These are phyloP conservation scores for Xerocomus nothofagi DNA, from an alignment of 1,284 basidiomycete species.

Conservation along the genomic window DNA sequence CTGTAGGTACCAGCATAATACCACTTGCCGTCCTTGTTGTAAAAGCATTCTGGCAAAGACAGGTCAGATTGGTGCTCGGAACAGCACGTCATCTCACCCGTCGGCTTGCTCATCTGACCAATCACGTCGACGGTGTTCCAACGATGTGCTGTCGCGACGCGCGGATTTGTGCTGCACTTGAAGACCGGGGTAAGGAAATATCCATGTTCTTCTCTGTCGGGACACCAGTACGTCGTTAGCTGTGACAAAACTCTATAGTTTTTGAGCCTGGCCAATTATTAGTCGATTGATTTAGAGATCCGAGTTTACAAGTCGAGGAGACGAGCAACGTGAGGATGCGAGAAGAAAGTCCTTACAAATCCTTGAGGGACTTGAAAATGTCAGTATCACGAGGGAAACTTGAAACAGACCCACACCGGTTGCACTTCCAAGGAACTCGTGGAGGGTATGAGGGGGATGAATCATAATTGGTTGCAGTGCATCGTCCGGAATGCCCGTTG, in stretches of 20 bases:
- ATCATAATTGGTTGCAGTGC: slow-evolving; percentile 65
- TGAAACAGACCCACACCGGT: slow-evolving; percentile 48
- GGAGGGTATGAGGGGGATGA: slow-evolving; percentile 58
- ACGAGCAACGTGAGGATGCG: background rate
- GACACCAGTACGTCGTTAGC: slow-evolving; percentile 70
- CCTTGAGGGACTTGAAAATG: slow-evolving; percentile 40
- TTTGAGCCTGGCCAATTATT: slow-evolving; percentile 44
- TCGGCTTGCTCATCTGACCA: slow-evolving; percentile 55
- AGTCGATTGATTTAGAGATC: background rate
- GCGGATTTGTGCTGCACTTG: slow-evolving; percentile 74
- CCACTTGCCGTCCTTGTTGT: slow-evolving; percentile 73
- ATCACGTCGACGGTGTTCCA: slow-evolving; percentile 64
- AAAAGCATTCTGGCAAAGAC: slow-evolving; percentile 66
- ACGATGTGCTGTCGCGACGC: slow-evolving; percentile 67
- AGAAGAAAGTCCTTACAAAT: slow-evolving; percentile 43
- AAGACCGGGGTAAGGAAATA: slow-evolving; percentile 69
- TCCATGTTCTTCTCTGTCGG: slow-evolving; percentile 76
- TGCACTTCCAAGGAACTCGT: slow-evolving; percentile 66
- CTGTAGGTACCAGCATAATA: slow-evolving; percentile 79
- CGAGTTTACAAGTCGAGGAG: background rate
- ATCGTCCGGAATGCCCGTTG: slow-evolving; percentile 58
- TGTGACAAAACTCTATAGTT: slow-evolving; percentile 67
- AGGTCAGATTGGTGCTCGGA: slow-evolving; percentile 7
- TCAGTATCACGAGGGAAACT: slow-evolving; percentile 11
- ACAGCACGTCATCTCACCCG: slow-evolving; percentile 42